Conservation (phyloP, 768 basidiomycete species). For the Boletus tomentosulus region DNA sequence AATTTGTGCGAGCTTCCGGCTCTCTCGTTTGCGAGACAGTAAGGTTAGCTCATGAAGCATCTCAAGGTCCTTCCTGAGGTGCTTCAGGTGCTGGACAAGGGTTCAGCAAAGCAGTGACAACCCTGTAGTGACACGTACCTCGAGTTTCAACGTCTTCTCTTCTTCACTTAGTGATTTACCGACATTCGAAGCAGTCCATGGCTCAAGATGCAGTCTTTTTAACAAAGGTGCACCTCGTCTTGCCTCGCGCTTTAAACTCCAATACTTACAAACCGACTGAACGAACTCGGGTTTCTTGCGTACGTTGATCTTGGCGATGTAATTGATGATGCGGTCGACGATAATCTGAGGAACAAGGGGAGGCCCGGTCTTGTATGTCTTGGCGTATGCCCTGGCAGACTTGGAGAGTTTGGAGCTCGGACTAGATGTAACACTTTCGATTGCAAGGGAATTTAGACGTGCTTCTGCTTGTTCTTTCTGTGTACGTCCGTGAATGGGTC, state of each 20-base stretch:
- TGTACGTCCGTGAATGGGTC: not conserved
- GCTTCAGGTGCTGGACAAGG: conserved; percentile 46
- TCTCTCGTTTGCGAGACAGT: conserved; percentile 73
- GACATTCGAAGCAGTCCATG: conserved; percentile 84
- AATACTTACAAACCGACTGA: conserved; percentile 79
- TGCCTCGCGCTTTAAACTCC: conserved; percentile 95
- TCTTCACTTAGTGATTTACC: conserved; percentile 69
- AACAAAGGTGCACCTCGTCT: conserved; percentile 89
- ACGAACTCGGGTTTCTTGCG: conserved; percentile 78
- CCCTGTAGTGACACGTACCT: conserved; percentile 44
- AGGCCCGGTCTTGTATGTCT: conserved; percentile 88
- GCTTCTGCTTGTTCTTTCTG: conserved; percentile 69
- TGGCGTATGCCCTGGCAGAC: conserved; percentile 85
- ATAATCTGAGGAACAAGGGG: conserved; percentile 87
- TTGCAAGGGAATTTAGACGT: conserved; percentile 52
- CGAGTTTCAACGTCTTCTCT: conserved; percentile 77
- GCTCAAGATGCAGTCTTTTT: conserved; percentile 91
- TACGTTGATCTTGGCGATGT: conserved; percentile 64
- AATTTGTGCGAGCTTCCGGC: conserved; percentile 69
- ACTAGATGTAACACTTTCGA: conserved; percentile 37
- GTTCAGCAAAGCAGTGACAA: not conserved
- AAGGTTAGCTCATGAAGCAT: conserved; percentile 63
- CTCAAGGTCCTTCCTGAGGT: conserved; percentile 73
- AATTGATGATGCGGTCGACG: conserved; percentile 71
- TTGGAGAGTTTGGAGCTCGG: conserved; percentile 55